Percentiles rank a stretch among this genome's conserved stretches.
Conservation (phyloP, 805 yeast genomes). For the Nakazawaea ishiwadae region DNA sequence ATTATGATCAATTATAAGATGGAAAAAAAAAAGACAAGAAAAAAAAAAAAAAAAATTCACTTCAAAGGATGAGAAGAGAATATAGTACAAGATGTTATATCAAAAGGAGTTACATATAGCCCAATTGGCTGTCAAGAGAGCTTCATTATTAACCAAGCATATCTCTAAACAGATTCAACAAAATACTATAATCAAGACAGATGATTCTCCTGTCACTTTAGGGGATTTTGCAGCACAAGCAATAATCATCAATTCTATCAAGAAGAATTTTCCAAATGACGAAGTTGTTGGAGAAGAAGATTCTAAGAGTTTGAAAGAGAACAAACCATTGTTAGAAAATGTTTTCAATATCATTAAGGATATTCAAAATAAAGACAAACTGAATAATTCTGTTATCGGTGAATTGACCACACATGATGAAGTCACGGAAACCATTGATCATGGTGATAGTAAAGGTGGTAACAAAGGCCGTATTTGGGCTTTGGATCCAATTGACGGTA, state of each 20-base stretch:
- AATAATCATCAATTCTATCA: constrained; percentile 78
- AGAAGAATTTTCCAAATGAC: constrained; percentile 75
- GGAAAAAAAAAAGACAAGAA: no score
- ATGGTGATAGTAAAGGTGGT: constrained; percentile 81
- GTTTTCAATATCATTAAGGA: constrained; percentile 58
- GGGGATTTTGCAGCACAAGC: constrained; percentile 98
- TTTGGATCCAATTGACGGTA: constrained; percentile 96
- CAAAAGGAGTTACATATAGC: constrained; percentile 73
- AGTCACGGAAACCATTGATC: constrained; percentile 65
- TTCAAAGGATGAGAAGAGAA: no score
- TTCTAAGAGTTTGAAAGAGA: constrained; percentile 58
- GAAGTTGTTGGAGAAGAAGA: constrained; percentile 94
- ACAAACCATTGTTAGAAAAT: constrained; percentile 39
- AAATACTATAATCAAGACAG: constrained; percentile 63
- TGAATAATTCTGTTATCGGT: constrained; percentile 32
- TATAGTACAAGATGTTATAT: constrained; percentile 3
- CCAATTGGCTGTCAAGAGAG: constrained; percentile 84
- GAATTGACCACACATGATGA: constrained; percentile 37
- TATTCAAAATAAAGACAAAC: constrained; percentile 42
- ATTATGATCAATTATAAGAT: no score
- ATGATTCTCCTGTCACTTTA: constrained; percentile 90
- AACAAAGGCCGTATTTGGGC: constrained; percentile 87
- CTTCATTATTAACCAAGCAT: constrained; percentile 67
- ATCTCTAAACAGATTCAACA: constrained; percentile 50
- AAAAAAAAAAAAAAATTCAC: no score